Percentiles rank a stretch among this genome's conserved stretches.
These are phyloP conservation scores for Eucalyptus marginata DNA, from an alignment of 345 rosid genomes.

Conservation along the genomic window DNA sequence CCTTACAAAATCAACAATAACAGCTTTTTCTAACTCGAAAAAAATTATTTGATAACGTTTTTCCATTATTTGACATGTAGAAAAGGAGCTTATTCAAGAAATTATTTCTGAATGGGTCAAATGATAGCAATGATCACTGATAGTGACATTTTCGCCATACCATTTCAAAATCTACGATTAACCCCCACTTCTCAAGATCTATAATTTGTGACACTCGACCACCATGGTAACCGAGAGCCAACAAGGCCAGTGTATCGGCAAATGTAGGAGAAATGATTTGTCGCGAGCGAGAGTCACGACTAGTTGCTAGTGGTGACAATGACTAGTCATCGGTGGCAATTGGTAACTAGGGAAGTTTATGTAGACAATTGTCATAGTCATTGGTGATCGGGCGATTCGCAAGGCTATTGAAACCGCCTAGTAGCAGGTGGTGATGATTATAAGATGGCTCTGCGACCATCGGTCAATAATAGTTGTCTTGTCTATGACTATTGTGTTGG, in stretches of 20 bases:
- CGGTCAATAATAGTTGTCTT: not conserved
- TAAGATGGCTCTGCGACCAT: not conserved
- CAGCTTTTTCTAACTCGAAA: not conserved
- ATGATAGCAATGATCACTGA: not conserved
- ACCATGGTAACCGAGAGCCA: not conserved
- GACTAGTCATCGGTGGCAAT: not conserved
- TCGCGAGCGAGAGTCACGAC: not conserved
- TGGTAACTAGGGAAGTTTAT: not conserved
- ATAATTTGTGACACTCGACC: not conserved
- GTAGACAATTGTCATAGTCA: not conserved
- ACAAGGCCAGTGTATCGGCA: not conserved
- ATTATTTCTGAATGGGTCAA: not conserved
- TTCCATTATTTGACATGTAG: not conserved
- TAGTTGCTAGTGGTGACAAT: not conserved
- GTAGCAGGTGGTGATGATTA: not conserved
- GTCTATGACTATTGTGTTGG: not conserved
- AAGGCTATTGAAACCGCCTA: not conserved
- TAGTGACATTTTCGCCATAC: not conserved
- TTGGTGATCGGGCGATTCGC: not conserved
- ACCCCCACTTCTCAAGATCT: not conserved
- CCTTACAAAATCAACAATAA: not conserved
- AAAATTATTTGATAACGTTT: too few species aligned
- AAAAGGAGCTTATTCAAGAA: not conserved
- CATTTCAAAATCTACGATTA: not conserved
- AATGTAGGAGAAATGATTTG: not conserved